Base-by-base conservation (phyloP, 495 filamentous ascomycete species). In the Aeminium ludgeri region DNA sequence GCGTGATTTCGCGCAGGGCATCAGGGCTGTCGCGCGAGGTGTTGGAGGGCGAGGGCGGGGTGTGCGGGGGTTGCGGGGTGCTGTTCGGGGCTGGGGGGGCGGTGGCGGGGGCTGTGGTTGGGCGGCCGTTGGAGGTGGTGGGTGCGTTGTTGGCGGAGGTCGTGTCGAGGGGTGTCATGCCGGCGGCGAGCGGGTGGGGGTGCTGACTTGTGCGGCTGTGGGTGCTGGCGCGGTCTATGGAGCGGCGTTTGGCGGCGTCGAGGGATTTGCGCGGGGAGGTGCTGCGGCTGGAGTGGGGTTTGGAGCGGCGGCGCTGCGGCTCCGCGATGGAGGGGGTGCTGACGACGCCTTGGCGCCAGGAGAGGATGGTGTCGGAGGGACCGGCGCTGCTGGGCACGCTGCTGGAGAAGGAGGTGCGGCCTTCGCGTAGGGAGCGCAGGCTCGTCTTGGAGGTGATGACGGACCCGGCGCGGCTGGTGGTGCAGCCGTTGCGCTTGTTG, bases 261-360 rank as follows among this genome's bases (percentile, higher is more conserved):
- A 39, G 10, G 28, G 65, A 65, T 52, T 74, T 74, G 34, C 70
- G 65, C 11, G 76, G 75, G 11, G 74, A 79, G 17, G 62, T 59
- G 41, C 66, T 76, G 30, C 76, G 68, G n/a, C 38, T 56, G 6
- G 42, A 50, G 23, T 51, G 30, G 6, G 42, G 41, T 2, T 30
- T 17, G 0, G 33, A 44, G n/a, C 5, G 58, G 59, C 12, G 59
- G 55, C 38, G 59, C 61, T 30, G 65, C 64, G 15, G 27, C 36
- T 3, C 60, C n/a, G 73, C 70, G 20, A 68, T 55, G 48, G 67
- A 72, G 27, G 61, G 52, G 20, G 61, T 68, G 39, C 72, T 74
- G 18, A 66, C 73, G 41, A 86, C 68, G 25, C 77, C 83, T 51
- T 87, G 83, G 11, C 87, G 78, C 87, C 87, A 96, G 38, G 74